These are phyloP conservation scores for Cercospora sp. DNA, from an alignment of 2,329 filamentous ascomycete genomes.

Conservation along the genomic window DNA sequence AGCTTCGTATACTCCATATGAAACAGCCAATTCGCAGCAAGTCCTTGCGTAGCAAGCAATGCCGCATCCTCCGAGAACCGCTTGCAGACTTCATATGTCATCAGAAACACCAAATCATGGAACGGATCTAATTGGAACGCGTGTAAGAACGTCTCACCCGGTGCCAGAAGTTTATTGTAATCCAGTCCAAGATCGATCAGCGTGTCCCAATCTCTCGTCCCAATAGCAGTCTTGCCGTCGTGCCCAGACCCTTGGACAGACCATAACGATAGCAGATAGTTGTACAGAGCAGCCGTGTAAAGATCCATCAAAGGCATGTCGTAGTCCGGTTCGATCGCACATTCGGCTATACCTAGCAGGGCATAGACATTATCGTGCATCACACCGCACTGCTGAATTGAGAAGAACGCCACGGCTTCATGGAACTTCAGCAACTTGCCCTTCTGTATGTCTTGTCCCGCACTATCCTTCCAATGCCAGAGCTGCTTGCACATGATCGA, in stretches of 20 bases:
- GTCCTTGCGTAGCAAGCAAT: conserved; percentile 3
- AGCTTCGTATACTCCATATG: conserved; percentile 10
- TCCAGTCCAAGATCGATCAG: not conserved
- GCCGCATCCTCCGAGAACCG: not conserved
- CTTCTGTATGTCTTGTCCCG: conserved; percentile 1
- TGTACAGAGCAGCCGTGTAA: conserved; percentile 5
- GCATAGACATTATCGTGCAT: conserved; percentile 15
- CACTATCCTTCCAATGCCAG: conserved; percentile 15
- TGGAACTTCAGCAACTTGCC: conserved; percentile 9
- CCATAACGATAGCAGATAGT: conserved; percentile 10
- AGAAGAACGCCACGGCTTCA: conserved; percentile 13
- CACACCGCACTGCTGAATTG: conserved; percentile 3
- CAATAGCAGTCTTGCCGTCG: not conserved
- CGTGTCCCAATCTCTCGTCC: not conserved
- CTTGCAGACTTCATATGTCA: conserved; percentile 6
- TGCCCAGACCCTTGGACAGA: not conserved
- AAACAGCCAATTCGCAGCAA: conserved; percentile 10
- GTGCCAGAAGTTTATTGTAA: not conserved
- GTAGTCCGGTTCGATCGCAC: conserved; percentile 10
- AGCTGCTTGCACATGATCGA: conserved; percentile 14
- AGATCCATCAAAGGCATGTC: conserved; percentile 17
- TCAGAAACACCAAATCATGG: conserved; percentile 8
- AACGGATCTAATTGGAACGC: conserved; percentile 7
- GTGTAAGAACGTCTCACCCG: conserved; percentile 7
- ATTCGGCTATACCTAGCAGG: conserved; percentile 15